Base-by-base conservation (phyloP, 352 stramenopile genomes). In the Pythium volutum region DNA sequence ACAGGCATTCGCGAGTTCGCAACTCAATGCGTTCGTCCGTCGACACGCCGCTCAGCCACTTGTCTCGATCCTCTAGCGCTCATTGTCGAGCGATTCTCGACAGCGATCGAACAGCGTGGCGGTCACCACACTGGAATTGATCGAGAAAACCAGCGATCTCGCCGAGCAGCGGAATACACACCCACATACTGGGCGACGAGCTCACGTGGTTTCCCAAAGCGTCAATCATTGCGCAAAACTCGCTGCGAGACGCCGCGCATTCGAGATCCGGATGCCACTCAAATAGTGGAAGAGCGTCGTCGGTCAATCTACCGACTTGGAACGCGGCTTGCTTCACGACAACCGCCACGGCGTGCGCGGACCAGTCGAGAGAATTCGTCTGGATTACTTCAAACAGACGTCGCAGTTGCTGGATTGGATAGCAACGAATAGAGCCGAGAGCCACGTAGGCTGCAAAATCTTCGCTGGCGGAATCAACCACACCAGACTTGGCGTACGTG, bases 131-230 rank as follows among this genome's bases (percentile, higher is more conserved):
- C 16, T 16, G 12, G 16, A 34, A 64, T 20, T 64, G 57, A 33
- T 47, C 25, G 6, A 64, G 38, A 26, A 64, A 64, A 16, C 38
- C 47, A 25, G 57, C 57, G 8, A 64, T 14, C n/a, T 58, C 39
- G 34, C 46, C 56, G 11, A 64, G 36, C 16, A 64, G 23, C 4
- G 45, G 48, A 23, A 64, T 52, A 25, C 36, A 46, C 15, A 36
- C 51, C 47, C 48, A 64, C 4, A 26, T 33, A 27, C 54, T 53
- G 12, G 53, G 53, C 12, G 53, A 59, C 1, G 53, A 27, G 25
- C 27, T 27, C 2, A 61, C 23, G n/a, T 14, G 36, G 6, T 27
- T 38, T 22, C 29, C 16, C 31, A 48, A 1, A n/a, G 11, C 14
- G 7, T 26, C 18, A 2, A 51, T 42, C 2, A 39, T 51, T 2